Base-by-base conservation (phyloP, 2,329 filamentous ascomycete species). In the Phialophora verrucosa region DNA sequence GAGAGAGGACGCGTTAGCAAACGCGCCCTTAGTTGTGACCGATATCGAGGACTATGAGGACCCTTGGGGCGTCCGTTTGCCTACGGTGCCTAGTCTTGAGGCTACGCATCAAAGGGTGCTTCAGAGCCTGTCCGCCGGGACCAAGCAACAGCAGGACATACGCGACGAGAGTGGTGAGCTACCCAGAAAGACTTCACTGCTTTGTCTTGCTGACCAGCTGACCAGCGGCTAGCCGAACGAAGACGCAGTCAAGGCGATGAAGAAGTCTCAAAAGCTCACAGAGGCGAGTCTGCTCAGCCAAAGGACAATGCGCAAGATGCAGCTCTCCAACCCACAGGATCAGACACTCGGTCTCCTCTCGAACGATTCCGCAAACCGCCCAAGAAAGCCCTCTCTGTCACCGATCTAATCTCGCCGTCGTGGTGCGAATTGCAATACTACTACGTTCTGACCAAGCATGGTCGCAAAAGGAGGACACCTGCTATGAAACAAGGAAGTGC, bases 351-450 rank as follows among this genome's bases (percentile, higher is more conserved):
- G 66, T 83, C 88, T 8, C 93, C 93, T 0, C 80, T 97, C 1
- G 85, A 92, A 69, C 87, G 90, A 38, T 97, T 96, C 73, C 89
- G 93, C 44, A 88, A 87, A 0, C 88, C 85, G 63, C 92, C 92
- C 0, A 89, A 85, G 74, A 94, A 92, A 75, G 88, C 91, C 0
- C 84, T 98, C 7, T 92, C 91, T 0, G 95, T 98, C 0, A 93
- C 91, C 2, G 95, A 99, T 77, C 80, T 98, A 27, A 88, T 93
- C 0, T 90, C 92, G 0, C 93, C 93, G 1, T 90, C 93, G 7
- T 99, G 95, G 95, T 99, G 95, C 77, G 94, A 99, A 78, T 78
- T 98, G 66, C 93, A 98, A 76, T 96, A 97, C 74, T 93, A 88
- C 83, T 97, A 96, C 79, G 91, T 88, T 0, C 83, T 99, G 62